A percentile compares a stretch with the other conserved stretches of the same genome.
Conservation (phyloP, 2,329 filamentous ascomycete genomes). For the Alternaria viburni region DNA sequence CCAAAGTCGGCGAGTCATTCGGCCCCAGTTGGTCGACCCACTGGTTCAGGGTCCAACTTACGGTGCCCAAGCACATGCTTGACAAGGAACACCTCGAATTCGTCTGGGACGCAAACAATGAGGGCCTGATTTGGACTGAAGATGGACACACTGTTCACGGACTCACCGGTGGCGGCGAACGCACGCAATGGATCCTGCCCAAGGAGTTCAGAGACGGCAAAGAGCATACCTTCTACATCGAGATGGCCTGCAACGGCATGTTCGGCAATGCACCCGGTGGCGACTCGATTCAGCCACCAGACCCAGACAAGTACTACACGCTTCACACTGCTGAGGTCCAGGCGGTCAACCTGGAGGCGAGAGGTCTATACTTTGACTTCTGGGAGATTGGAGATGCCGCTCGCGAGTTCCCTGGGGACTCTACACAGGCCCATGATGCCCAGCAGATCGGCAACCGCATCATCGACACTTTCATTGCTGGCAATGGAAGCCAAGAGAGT, state of each 20-base stretch:
- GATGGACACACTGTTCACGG: constrained; percentile 91
- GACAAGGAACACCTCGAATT: constrained; percentile 87
- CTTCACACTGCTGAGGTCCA: constrained; percentile 83
- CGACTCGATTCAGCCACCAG: constrained; percentile 85
- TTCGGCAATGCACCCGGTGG: constrained; percentile 90
- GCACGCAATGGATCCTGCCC: constrained; percentile 90
- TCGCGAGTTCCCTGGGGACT: constrained; percentile 85
- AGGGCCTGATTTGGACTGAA: constrained; percentile 92
- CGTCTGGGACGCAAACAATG: constrained; percentile 94
- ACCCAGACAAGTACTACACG: constrained; percentile 80
- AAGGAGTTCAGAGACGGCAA: constrained; percentile 81
- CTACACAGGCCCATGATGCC: constrained; percentile 87
- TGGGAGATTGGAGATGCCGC: constrained; percentile 96
- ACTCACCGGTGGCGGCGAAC: constrained; percentile 85
- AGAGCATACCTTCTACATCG: constrained; percentile 89
- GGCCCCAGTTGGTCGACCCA: constrained; percentile 97
- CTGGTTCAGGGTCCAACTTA: constrained; percentile 89
- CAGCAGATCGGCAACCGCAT: constrained; percentile 84
- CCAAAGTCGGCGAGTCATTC: constrained; percentile 78
- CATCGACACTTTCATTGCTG: constrained; percentile 86
- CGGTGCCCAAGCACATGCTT: constrained; percentile 73
- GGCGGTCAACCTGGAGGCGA: constrained; percentile 83
- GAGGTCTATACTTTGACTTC: constrained; percentile 86
- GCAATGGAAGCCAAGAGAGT: constrained; percentile 72
- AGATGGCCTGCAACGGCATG: constrained; percentile 99